Percentiles rank a stretch among this genome's conserved stretches.
Evolutionary conservation across 495 filamentous ascomycete genomes (phyloP).

Genomic region (Darksidea phi): DNA sequence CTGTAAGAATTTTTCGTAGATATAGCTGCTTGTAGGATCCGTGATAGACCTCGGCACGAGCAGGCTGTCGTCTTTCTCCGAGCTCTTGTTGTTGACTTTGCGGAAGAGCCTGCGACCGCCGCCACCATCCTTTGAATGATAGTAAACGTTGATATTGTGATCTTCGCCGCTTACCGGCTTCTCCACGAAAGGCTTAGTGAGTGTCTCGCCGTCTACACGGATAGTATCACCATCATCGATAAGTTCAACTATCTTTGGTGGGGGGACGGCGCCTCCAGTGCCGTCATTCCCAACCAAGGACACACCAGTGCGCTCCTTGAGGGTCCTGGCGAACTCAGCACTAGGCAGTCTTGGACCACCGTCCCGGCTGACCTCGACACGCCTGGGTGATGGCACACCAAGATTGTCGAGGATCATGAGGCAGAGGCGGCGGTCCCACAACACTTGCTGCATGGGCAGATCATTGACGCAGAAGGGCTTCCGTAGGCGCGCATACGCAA

Average conservation of each 20-base stretch:
- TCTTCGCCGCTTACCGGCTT: conserved; percentile 98
- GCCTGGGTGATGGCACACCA: conserved; percentile 79
- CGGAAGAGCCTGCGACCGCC: conserved; percentile 91
- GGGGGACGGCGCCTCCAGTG: conserved; percentile 58
- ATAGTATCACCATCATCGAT: conserved; percentile 85
- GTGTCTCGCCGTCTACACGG: conserved; percentile 74
- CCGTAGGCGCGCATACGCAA: conserved; percentile 84
- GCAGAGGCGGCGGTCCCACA: conserved; percentile 94
- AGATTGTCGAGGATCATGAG: conserved; percentile 83
- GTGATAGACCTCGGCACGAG: conserved; percentile 74
- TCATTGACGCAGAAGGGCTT: conserved; percentile 98
- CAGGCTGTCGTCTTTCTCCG: conserved; percentile 79
- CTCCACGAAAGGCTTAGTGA: conserved; percentile 95
- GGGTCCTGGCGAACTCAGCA: conserved; percentile 70
- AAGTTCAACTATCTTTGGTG: conserved; percentile 68
- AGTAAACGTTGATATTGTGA: conserved; percentile 98
- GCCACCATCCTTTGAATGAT: conserved; percentile 76
- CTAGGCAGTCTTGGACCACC: conserved; percentile 80
- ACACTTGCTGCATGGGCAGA: conserved; percentile 92
- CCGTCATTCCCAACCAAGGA: conserved; percentile 74
- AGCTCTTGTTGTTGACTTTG: conserved; percentile 97
- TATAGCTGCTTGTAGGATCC: conserved; percentile 75
- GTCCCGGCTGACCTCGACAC: conserved; percentile 92
- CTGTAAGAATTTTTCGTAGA: conserved; percentile 95
- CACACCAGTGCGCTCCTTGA: conserved; percentile 77